Evolutionary conservation across 805 yeast species (phyloP), one percentile per base, ranked within the genome.

Genomic region (Diddensiella transvaalensis): DNA sequence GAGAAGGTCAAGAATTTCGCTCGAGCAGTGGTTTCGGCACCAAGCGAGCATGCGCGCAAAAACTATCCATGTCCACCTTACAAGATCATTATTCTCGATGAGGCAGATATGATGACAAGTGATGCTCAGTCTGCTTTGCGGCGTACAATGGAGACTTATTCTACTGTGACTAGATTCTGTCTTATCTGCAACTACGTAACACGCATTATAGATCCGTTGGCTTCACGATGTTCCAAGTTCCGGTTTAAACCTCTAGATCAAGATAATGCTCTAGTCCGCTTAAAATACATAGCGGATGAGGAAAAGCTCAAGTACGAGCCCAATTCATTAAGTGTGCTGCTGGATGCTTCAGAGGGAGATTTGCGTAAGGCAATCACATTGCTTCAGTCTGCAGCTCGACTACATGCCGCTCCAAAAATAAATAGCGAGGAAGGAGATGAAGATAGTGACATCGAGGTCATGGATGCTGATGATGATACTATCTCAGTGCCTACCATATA

Each of bases 1-100:
- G 93, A 93, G 60, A 96, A 90, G 67, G 88, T 93, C 70, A 93
- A 93, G 74, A 87, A 85, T 59, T 93, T 93, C 71, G 97, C 98
- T 13, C 74, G 96, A 51, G 69, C 89, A 40, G 78, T 89, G 0
- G 87, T 90, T 1, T 83, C 96, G 0, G 85, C 84, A 51, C 95
- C 97, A 1, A 63, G 85, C 0, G 71, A 74, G 13, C 83, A 81
- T 36, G 93, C 85, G 58, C 66, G 77, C 44, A 78, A 71, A 36
- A 76, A 80, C 17, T 90, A 89, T 68, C 96, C 98, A 1, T 91
- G 98, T 63, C 98, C 99, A 1, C 97, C 98, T 3, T 93, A 87
- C 68, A 93, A 93, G 64, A 80, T 93, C 59, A 85, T 93, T 54
- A 87, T 93, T 38, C 69, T 93, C 46, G 97, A 90, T 62, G 96